Conservation (phyloP, 768 basidiomycete genomes). For the Collybia mongolica region DNA sequence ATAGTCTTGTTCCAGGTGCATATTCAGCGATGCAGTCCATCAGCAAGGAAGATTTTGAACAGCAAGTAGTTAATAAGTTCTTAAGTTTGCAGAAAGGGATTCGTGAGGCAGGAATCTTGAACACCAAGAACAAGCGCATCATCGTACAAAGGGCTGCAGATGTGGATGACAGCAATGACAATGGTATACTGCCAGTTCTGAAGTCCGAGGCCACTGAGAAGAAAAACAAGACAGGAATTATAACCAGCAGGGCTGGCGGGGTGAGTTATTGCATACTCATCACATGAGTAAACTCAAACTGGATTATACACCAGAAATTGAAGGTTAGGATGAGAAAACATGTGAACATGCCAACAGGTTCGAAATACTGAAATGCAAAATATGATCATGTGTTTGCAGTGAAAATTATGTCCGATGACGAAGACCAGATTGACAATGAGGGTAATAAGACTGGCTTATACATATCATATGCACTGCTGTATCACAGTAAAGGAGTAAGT, state of each 20-base stretch:
- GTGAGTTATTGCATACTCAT: too few relatives aligned
- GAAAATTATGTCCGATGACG: neutral
- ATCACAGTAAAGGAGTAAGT: neutral
- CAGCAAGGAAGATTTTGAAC: neutral
- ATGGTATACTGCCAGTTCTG: too few relatives aligned
- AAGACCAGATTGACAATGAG: neutral
- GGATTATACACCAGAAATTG: neutral
- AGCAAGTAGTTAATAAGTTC: neutral
- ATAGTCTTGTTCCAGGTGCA: neutral
- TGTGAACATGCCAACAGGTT: neutral
- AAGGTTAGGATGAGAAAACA: neutral
- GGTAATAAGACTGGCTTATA: neutral
- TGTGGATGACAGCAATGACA: too few relatives aligned
- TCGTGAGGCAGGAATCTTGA: neutral
- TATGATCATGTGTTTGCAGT: neutral
- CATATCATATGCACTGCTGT: neutral
- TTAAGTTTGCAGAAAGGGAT: neutral
- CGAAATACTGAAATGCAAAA: neutral
- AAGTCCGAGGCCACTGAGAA: too few relatives aligned
- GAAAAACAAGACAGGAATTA: too few relatives aligned
- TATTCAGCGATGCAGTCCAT: neutral
- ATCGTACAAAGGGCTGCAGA: neutral
- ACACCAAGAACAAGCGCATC: neutral
- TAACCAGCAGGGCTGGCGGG: too few relatives aligned
- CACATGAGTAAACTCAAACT: too few relatives aligned